Evolutionary conservation across 2,329 filamentous ascomycete genomes (phyloP), one percentile per base, ranked within the genome.

Genomic region (Cytospora chrysosperma): DNA sequence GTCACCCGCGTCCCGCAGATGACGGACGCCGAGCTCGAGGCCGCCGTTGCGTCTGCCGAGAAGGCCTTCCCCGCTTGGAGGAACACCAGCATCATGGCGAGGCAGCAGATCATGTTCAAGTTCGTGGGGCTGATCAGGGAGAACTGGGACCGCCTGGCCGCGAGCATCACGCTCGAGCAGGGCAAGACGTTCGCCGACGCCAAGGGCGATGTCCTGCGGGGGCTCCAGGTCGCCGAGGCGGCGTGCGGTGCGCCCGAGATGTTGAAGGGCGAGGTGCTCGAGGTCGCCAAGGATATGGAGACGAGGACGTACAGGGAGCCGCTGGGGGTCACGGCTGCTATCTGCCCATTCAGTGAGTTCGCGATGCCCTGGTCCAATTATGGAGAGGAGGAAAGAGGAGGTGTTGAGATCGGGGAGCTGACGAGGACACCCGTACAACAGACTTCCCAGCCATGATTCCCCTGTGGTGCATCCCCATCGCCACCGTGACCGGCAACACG

Each of bases 381-480:
- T n/a, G n/a, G n/a, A n/a, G n/a, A n/a, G n/a, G n/a, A n/a, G n/a
- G n/a, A n/a, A n/a, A n/a, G n/a, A n/a, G n/a, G n/a, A n/a, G n/a
- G n/a, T n/a, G n/a, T n/a, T n/a, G n/a, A n/a, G n/a, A n/a, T n/a
- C n/a, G 26, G 30, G 8, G 6, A 15, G 19, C 27, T 30, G n/a
- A 47, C 7, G 27, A 28, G 12, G 15, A 26, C 62, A 28, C 37
- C 61, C 15, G 4, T 34, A 7, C 30, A 19, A 32, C 65, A 91
- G 88, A 95, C 81, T 95, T 95, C 79, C 91, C 91, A 51, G 91
- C 91, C 70, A 96, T 96, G 91, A 95, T 96, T 75, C 92, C 91
- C 4, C 83, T 96, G n/a, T 96, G 91, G 91, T 92, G 86, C 66
- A 93, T 96, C 67, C 92, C 91, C 47, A 90, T 95, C 70, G 91